Evolutionary conservation across 495 filamentous ascomycete genomes (phyloP).

Genomic region (Daldinia loculata): DNA sequence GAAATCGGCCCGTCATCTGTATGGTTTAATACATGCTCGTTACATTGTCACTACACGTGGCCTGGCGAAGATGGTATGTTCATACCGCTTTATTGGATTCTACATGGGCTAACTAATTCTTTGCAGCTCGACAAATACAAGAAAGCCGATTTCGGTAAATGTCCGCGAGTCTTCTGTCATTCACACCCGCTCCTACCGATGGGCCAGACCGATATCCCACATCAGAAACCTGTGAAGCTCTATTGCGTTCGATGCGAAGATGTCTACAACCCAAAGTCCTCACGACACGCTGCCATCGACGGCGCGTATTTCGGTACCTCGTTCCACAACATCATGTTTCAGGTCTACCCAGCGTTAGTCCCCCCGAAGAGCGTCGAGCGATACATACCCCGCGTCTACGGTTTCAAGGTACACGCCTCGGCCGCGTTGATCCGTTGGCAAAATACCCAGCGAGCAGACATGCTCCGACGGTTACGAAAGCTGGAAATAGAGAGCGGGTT

Average conservation of each 20-base stretch:
- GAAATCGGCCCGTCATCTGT: slow-evolving; percentile 94
- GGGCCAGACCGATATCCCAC: slow-evolving; percentile 87
- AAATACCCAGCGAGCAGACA: slow-evolving; percentile 77
- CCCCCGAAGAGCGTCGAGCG: slow-evolving; percentile 85
- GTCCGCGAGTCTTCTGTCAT: slow-evolving; percentile 92
- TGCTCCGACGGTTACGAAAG: slow-evolving; percentile 72
- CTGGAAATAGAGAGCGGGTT: slow-evolving; percentile 68
- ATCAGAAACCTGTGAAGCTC: slow-evolving; percentile 88
- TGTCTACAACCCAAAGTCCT: slow-evolving; percentile 98
- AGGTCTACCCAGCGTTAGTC: slow-evolving; percentile 90
- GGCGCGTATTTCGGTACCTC: slow-evolving; percentile 97
- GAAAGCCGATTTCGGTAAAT: slow-evolving; percentile 97
- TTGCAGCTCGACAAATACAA: slow-evolving; percentile 96
- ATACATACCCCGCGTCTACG: slow-evolving; percentile 89
- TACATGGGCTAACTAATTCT: slow-evolving; percentile 2
- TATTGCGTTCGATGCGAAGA: slow-evolving; percentile 98
- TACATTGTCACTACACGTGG: slow-evolving; percentile 98
- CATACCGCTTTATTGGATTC: not conserved
- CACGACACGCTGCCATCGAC: slow-evolving; percentile 92
- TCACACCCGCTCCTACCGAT: slow-evolving; percentile 91
- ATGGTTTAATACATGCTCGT: slow-evolving; percentile 93
- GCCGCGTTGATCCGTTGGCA: slow-evolving; percentile 94
- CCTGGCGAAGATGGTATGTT: slow-evolving; percentile 90
- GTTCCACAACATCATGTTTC: slow-evolving; percentile 99
- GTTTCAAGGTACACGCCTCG: slow-evolving; percentile 91